phyloP scores from a whole-genome alignment of 164 flowering plant species.

The Aristolochia californica region DNA sequence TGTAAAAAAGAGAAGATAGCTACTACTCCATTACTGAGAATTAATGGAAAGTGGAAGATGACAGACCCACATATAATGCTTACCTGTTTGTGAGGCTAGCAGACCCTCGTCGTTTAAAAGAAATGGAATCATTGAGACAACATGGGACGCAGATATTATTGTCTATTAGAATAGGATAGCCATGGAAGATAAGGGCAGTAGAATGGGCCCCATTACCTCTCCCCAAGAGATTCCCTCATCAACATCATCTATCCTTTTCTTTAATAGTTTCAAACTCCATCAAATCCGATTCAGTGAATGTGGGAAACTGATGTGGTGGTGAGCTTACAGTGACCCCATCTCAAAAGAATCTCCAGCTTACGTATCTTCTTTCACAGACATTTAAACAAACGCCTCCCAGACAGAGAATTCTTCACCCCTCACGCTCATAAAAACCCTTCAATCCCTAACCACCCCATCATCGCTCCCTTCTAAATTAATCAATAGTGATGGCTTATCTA shows the following conservation, averaged over 20 bases:
- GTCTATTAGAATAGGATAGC: constrained; percentile 7
- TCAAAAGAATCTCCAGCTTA: constrained; percentile 8
- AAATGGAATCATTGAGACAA: constrained; percentile 7
- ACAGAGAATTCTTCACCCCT: background rate
- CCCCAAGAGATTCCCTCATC: background rate
- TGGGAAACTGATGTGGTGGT: constrained; percentile 10
- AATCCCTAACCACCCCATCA: background rate
- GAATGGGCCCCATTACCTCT: background rate
- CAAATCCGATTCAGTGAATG: constrained; percentile 35
- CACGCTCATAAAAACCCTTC: background rate
- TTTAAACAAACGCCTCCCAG: background rate
- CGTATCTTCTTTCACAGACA: constrained; percentile 2
- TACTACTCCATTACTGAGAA: no score
- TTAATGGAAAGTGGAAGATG: no score
- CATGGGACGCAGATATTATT: constrained; percentile 25
- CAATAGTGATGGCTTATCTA: background rate
- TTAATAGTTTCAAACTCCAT: constrained; percentile 14
- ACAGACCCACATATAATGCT: no score
- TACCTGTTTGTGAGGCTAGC: no score
- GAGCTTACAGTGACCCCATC: constrained; percentile 13
- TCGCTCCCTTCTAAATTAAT: background rate
- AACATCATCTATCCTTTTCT: constrained; percentile 1
- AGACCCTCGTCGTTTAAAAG: no score
- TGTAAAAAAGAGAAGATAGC: no score
- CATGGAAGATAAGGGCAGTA: constrained; percentile 13